phyloP scores from a whole-genome alignment of 768 basidiomycete genomes.

The Auricularia heimuer region DNA sequence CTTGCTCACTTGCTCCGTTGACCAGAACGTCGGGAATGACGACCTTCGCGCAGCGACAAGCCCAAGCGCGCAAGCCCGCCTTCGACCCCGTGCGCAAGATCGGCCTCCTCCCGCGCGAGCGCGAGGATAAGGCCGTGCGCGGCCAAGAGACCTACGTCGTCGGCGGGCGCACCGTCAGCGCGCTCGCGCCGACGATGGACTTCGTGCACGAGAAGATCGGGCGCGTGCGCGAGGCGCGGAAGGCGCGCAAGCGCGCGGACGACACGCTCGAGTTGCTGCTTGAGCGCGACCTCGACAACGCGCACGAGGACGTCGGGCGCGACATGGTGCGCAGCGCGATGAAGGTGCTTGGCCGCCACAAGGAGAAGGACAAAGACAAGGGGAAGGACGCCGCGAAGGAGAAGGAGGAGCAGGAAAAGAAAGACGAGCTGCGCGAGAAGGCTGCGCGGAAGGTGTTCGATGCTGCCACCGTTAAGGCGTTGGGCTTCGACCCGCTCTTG shows the following conservation, averaged over 20 bases:
- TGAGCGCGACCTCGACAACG: constrained; percentile 33
- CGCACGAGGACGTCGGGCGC: constrained; percentile 32
- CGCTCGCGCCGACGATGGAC: constrained; percentile 28
- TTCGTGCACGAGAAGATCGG: constrained; percentile 65
- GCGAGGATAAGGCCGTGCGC: constrained; percentile 29
- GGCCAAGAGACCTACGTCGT: constrained; percentile 60
- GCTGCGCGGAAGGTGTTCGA: constrained; percentile 45
- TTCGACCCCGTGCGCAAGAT: constrained; percentile 67
- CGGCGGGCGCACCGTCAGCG: constrained; percentile 64
- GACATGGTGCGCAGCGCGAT: constrained; percentile 13
- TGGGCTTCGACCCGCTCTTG: constrained; percentile 64
- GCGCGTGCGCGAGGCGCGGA: constrained; percentile 68
- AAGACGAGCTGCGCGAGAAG: constrained; percentile 10
- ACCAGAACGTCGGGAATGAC: neutral
- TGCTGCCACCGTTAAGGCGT: constrained; percentile 51
- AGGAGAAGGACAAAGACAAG: constrained; percentile 12
- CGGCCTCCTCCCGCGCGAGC: constrained; percentile 41
- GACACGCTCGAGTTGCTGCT: constrained; percentile 42
- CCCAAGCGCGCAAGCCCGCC: constrained; percentile 17
- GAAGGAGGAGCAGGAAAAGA: constrained; percentile 14
- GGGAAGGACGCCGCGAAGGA: neutral
- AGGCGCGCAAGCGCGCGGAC: constrained; percentile 57
- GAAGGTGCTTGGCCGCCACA: constrained; percentile 5
- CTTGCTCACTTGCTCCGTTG: neutral
- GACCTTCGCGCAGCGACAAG: neutral